phyloP scores from a whole-genome alignment of 495 filamentous ascomycete species.

The Hypoxylon cercidicola region DNA sequence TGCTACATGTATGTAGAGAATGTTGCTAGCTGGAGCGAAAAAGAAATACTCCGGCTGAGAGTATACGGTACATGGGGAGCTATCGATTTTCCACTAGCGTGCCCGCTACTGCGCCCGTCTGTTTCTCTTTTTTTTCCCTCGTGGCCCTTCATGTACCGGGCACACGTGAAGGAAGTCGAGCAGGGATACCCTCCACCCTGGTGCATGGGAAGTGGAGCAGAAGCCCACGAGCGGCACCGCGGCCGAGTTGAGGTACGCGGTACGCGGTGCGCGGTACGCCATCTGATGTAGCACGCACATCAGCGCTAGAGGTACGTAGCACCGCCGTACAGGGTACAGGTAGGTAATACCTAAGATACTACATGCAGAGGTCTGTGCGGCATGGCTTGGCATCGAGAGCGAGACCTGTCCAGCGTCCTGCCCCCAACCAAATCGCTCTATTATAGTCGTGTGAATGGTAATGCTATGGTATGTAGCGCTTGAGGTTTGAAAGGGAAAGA shows the following conservation, averaged over 20 bases:
- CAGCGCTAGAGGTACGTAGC: background rate
- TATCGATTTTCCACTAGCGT: constrained; percentile 26
- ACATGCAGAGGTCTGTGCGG: background rate
- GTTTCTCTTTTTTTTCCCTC: constrained; percentile 41
- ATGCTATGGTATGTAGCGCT: background rate
- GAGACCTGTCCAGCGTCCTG: background rate
- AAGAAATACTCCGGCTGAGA: constrained; percentile 12
- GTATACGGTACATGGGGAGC: constrained; percentile 36
- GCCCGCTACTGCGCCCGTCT: constrained; percentile 28
- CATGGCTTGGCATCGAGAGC: background rate
- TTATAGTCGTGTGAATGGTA: too few relatives aligned
- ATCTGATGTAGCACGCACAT: constrained; percentile 25
- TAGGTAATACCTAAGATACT: background rate
- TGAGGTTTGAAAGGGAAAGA: background rate
- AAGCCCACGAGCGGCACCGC: constrained; percentile 32
- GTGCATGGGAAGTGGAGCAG: constrained; percentile 39
- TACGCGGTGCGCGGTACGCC: constrained; percentile 5
- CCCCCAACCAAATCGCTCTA: constrained; percentile 10
- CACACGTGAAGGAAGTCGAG: constrained; percentile 42
- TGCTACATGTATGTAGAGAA: background rate
- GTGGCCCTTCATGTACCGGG: constrained; percentile 37
- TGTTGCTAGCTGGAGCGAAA: background rate
- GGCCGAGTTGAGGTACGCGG: constrained; percentile 31
- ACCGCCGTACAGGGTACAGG: background rate
- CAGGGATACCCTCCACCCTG: constrained; percentile 33